Evolutionary conservation across 1,284 basidiomycete species (phyloP).

Genomic region (Microbotryum silenes-acaulis): DNA sequence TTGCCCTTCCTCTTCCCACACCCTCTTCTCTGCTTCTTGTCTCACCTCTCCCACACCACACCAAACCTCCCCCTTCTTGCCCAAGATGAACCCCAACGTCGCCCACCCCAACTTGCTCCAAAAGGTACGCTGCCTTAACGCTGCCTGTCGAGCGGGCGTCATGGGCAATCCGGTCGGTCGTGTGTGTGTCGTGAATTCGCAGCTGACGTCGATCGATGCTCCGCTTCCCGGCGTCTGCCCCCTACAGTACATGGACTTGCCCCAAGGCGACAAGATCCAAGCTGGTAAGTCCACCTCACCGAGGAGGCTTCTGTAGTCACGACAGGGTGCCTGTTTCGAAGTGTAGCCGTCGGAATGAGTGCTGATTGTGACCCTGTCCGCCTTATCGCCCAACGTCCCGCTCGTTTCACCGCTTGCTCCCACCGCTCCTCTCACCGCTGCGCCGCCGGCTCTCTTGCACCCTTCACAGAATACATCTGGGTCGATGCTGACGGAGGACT

Average conservation of each 20-base stretch:
- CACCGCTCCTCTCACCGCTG: slow-evolving; percentile 2
- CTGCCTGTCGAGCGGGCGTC: too few relatives aligned
- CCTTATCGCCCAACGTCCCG: background rate
- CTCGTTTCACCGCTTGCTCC: slow-evolving; percentile 14
- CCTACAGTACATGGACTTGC: slow-evolving; percentile 31
- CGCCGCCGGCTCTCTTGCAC: slow-evolving; percentile 44
- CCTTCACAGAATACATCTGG: slow-evolving; percentile 59
- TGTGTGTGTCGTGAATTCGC: background rate
- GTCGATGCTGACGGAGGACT: slow-evolving; percentile 86
- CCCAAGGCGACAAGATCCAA: slow-evolving; percentile 73
- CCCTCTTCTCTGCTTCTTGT: too few relatives aligned
- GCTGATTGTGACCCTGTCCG: background rate
- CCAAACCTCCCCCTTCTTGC: background rate
- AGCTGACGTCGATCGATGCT: background rate
- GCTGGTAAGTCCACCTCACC: slow-evolving; percentile 47
- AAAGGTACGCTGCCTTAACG: slow-evolving; percentile 6
- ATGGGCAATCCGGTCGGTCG: background rate
- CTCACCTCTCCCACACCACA: too few relatives aligned
- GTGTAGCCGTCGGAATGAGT: background rate
- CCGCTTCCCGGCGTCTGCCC: background rate
- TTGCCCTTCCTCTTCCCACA: too few relatives aligned
- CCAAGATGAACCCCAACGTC: slow-evolving; percentile 14
- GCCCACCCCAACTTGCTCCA: slow-evolving; percentile 14
- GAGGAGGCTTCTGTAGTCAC: background rate
- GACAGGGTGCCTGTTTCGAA: background rate